Evolutionary conservation across 169 alveolate genomes (phyloP), one percentile per base, ranked within the genome.

Genomic region (Plasmodium knowlesi): DNA sequence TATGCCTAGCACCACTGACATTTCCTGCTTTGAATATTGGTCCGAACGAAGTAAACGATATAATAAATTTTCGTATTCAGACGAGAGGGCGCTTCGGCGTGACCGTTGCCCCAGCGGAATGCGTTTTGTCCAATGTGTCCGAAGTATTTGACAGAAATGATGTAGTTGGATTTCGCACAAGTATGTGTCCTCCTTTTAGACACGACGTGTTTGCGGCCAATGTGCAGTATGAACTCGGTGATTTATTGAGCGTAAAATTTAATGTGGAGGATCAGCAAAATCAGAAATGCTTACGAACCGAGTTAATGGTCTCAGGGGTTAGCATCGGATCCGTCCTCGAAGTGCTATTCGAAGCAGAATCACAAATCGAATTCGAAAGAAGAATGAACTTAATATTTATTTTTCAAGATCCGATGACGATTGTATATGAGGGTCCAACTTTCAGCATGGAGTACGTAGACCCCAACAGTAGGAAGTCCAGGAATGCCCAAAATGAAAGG

Each of bases 81-180:
- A 95, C 98, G n/a, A 93, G 96, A 22, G 98, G 98, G 6, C 96
- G 98, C 16, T 98, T 98, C 93, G 99, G 99, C n/a, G 97, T 98
- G 32, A 98, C 99, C 0, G 98, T 98, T 3, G 98, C 99, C 1
- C 99, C 99, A 0, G 98, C 99, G 14, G 98, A 97, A 84, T 97
- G 98, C 67, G 96, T 98, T 53, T 90, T 97, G 73, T 96, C 98
- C 43, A 91, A 98, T 5, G 96, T 97, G 25, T 94, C 96, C 14
- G 99, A 97, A 67, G 97, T 98, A 28, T 98, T 98, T 78, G 98
- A 97, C 78, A 92, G 99, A 54, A 98, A 98, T 92, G 99, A 98
- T 81, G 99, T 97, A 16, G 99, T 98, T n/a, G 99, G 98, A 32
- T 96, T 98, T 89, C 84, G 97, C 73, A 96, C 98, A 39, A 67